Conservation (phyloP, 2,329 filamentous ascomycete species). For the Apiospora saccharicola region DNA sequence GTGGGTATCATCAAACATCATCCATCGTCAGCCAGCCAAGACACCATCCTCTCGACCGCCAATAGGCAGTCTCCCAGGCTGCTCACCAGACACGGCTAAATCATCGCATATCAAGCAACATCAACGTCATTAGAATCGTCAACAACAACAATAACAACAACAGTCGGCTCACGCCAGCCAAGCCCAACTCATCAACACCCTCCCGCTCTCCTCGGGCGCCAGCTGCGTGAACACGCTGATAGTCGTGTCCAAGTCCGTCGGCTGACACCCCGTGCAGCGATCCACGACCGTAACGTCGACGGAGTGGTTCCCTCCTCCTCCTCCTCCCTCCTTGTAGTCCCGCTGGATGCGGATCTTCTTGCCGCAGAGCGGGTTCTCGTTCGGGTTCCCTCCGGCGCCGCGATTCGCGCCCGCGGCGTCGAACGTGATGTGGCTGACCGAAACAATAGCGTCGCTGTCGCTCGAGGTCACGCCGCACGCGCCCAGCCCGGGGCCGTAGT, state of each 20-base stretch:
- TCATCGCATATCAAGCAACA: neutral
- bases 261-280: slow-evolving; percentile 61
- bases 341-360: slow-evolving; percentile 68
- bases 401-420: slow-evolving; percentile 59
- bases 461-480: slow-evolving; percentile 70
- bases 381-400: slow-evolving; percentile 55
- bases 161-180: slow-evolving; percentile 38
- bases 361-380: slow-evolving; percentile 73
- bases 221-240: slow-evolving; percentile 54
- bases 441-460: slow-evolving; percentile 66
- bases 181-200: slow-evolving; percentile 47
- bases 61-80: neutral
- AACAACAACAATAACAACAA: too few relatives aligned
- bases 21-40: neutral
- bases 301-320: slow-evolving; percentile 48
- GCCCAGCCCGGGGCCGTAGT: slow-evolving; percentile 71
- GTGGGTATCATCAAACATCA: slow-evolving; percentile 8
- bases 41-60: neutral
- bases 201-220: slow-evolving; percentile 50
- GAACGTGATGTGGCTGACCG: slow-evolving; percentile 72
- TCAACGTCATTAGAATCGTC: neutral
- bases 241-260: slow-evolving; percentile 58
- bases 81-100: neutral
- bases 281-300: slow-evolving; percentile 72
- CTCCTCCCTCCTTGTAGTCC: slow-evolving; percentile 48